Base-by-base conservation (phyloP, 805 yeast genomes). In the Huiozyma sinensis region DNA sequence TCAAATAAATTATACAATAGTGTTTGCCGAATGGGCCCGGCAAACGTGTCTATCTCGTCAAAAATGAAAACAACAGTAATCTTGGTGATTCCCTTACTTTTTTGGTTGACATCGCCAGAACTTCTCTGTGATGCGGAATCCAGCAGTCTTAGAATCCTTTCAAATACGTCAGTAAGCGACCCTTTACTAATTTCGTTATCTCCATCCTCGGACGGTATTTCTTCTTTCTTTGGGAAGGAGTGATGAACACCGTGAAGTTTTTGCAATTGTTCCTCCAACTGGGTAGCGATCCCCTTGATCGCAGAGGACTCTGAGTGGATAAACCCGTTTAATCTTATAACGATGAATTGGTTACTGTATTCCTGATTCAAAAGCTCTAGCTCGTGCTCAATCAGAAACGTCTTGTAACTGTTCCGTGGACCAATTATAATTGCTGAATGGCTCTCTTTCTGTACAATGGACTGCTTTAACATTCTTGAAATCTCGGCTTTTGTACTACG, bases 1-100 rank as follows among this genome's bases (percentile, higher is more conserved):
- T 92, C 97, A 58, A 92, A 84, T 38, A 92, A 65, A 54, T 89
- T 90, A 60, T 92, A 92, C 5, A 92, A 64, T 41, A 92, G 67
- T 0, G 95, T 83, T 60, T 92, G 98, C 50, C 85, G 80, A 10
- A 74, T 70, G 44, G 76, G 79, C 9, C 69, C 67, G 0, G 95
- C 81, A 64, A 82, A 92, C 34, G 71, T 68, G 44, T 92, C 97
- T 45, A 90, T 75, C 54, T 89, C 95, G 45, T 92, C 97, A 45
- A 92, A 75, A 2, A 87, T 64, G 53, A 92, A 81, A 0, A 92
- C 65, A 4, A 92, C 73, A 0, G 95, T 76, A 27, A 79, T 67
- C 35, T 65, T 54, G 6, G 58, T 53, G 7, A 48, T 46, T 29
- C 52, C 44, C 48, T 46, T 50, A 4, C 3, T 3, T 13, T 53